Conservation (phyloP, 257 asterid species). For the Scutellaria barbata region DNA sequence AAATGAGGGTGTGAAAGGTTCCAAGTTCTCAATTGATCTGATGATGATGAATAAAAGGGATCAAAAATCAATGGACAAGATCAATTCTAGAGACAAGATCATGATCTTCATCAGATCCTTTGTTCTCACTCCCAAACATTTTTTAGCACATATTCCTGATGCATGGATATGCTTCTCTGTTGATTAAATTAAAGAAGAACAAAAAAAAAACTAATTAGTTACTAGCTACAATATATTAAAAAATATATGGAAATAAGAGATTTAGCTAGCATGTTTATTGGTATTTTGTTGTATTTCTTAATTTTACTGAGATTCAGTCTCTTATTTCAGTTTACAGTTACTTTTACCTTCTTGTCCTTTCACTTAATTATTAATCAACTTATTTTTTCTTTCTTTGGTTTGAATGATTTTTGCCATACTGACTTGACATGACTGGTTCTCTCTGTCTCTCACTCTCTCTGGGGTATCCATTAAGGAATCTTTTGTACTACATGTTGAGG, state of each 20-base stretch:
- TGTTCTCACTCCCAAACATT: conserved; percentile 33
- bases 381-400: conserved; percentile 9
- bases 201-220: neutral
- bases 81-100: neutral
- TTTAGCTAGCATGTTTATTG: neutral
- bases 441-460: no score
- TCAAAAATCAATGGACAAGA: conserved; percentile 9
- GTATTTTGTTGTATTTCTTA: neutral
- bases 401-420: conserved; percentile 26
- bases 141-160: no score
- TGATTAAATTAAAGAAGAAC: conserved; percentile 28
- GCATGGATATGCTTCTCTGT: conserved; percentile 3
- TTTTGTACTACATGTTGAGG: no score
- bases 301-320: neutral
- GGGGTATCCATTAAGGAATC: neutral
- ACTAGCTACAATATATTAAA: neutral
- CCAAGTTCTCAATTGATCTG: no score
- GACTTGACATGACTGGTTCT: conserved; percentile 16
- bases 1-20: no score
- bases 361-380: neutral
- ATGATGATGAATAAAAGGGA: conserved; percentile 23
- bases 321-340: conserved; percentile 38
- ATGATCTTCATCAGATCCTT: conserved; percentile 41
- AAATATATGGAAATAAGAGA: no score
- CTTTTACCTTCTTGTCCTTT: neutral